A percentile compares a stretch with the other conserved stretches of the same genome.
Evolutionary conservation across 805 yeast species (phyloP).

Genomic region (Nematodospora valgi): DNA sequence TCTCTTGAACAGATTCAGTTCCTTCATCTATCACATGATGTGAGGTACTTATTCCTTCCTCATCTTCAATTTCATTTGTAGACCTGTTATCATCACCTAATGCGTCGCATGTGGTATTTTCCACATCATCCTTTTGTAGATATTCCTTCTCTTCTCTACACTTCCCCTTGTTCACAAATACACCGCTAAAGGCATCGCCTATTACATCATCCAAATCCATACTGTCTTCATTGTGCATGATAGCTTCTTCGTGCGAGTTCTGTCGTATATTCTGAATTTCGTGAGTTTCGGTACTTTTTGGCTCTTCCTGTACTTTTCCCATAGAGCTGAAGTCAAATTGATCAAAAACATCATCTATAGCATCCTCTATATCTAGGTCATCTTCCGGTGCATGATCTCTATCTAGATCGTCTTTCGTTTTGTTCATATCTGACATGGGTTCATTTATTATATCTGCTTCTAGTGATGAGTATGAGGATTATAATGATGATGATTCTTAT

Average conservation of each 20-base stretch:
- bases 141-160: not conserved
- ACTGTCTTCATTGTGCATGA: not conserved
- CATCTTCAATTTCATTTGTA: no score
- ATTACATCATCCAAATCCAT: constrained; percentile 13
- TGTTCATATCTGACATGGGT: no score
- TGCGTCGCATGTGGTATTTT: no score
- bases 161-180: constrained; percentile 5
- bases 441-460: no score
- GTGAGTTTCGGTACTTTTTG: not conserved
- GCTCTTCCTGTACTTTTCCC: constrained; percentile 1
- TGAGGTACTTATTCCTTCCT: no score
- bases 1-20: no score
- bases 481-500: no score
- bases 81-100: no score
- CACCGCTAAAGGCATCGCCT: constrained; percentile 10
- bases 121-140: constrained; percentile 1
- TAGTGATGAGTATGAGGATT: no score
- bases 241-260: not conserved
- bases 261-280: not conserved
- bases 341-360: constrained; percentile 38
- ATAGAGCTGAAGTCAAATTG: constrained; percentile 20
- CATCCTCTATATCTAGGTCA: constrained; percentile 24
- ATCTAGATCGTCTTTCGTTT: no score
- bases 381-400: no score
- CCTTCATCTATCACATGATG: no score